These are phyloP conservation scores for Globisporangium abappressorium DNA, from an alignment of 352 stramenopile genomes.

Conservation along the genomic window DNA sequence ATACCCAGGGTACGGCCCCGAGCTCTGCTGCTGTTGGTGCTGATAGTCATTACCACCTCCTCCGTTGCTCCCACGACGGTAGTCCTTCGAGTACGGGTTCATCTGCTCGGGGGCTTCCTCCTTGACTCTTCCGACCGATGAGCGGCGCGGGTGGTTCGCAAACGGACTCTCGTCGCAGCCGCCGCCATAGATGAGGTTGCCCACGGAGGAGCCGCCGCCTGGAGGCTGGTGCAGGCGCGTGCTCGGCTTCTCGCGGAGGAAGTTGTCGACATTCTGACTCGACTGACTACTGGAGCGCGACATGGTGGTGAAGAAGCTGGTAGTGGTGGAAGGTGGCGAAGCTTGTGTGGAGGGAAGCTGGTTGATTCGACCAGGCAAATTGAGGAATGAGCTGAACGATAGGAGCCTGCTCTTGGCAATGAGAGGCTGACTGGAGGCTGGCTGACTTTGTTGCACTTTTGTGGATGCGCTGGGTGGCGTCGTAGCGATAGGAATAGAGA, in stretches of 20 bases:
- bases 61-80: constrained; percentile 21
- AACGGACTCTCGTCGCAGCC: constrained; percentile 48
- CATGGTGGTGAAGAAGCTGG: constrained; percentile 29
- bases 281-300: constrained; percentile 53
- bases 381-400: constrained; percentile 29
- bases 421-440: not conserved
- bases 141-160: constrained; percentile 45
- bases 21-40: constrained; percentile 21
- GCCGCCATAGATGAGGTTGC: constrained; percentile 75
- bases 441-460: not conserved
- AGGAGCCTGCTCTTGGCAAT: not conserved
- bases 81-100: constrained; percentile 52
- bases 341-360: not conserved
- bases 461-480: not conserved
- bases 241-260: constrained; percentile 70
- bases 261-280: constrained; percentile 82
- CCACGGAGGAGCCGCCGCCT: constrained; percentile 65
- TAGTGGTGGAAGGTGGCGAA: not conserved
- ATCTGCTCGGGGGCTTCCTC: constrained; percentile 46
- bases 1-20: constrained; percentile 13
- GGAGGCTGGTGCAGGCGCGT: constrained; percentile 70
- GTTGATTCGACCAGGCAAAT: constrained; percentile 18
- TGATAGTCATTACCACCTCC: constrained; percentile 7
- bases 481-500: constrained; percentile 3
- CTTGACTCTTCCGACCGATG: constrained; percentile 32